Percentiles rank a stretch among this genome's conserved stretches.
phyloP scores from a whole-genome alignment of 257 asterid species.

The Capsicum pubescens region DNA sequence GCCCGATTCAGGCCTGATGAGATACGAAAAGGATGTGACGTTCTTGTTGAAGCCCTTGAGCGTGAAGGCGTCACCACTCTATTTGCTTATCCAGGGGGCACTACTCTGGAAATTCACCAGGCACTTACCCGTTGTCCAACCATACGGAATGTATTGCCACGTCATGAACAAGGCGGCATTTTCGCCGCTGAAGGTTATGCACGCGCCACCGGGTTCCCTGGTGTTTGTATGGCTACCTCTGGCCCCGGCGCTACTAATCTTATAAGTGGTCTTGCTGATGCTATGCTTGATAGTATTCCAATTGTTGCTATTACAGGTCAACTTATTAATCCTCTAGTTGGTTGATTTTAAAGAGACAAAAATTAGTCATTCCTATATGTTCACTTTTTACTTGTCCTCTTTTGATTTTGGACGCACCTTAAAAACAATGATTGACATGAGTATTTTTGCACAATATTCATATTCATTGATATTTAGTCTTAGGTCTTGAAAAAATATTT shows the following conservation, averaged over 20 bases:
- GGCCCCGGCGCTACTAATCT: constrained; percentile 95
- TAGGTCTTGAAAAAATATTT: no score
- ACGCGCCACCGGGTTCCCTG: constrained; percentile 71
- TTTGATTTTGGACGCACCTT: not conserved
- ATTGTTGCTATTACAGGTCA: constrained; percentile 87
- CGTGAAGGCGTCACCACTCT: constrained; percentile 82
- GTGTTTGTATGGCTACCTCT: constrained; percentile 88
- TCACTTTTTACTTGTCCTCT: no score
- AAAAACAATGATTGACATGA: not conserved
- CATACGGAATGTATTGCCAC: constrained; percentile 80
- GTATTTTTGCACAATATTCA: not conserved
- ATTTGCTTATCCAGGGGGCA: constrained; percentile 89
- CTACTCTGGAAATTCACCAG: constrained; percentile 86
- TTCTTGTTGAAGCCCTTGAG: constrained; percentile 82
- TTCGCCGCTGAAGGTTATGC: constrained; percentile 94
- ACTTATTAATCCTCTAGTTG: not conserved
- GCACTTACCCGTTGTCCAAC: constrained; percentile 71
- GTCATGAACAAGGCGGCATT: constrained; percentile 85
- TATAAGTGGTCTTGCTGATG: constrained; percentile 80
- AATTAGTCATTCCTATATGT: no score
- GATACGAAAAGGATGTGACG: constrained; percentile 78
- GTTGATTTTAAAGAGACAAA: no score
- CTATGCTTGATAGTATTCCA: constrained; percentile 71
- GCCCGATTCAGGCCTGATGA: constrained; percentile 70
- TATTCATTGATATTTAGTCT: not conserved